Evolutionary conservation across 2,329 filamentous ascomycete genomes (phyloP), one percentile per base, ranked within the genome.

Genomic region (Phialophora verrucosa): DNA sequence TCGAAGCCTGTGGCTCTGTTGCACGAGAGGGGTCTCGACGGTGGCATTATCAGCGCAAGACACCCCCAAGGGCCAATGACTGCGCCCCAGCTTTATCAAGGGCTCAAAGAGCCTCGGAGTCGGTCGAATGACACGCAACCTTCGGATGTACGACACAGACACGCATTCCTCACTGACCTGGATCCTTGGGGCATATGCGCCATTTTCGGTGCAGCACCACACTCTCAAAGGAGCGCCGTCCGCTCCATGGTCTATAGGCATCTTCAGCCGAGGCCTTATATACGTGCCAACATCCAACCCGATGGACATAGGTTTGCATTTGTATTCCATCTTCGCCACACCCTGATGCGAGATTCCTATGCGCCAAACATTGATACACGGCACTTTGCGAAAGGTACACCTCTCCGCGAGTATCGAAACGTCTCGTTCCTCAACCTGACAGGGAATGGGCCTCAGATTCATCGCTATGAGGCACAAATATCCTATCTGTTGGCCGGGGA

Each of bases 161-260:
- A n/a, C 49, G 62, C 38, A 27, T 68, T 51, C 47, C 51, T 68
- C 50, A 35, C 35, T 23, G 59, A 65, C 17, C 47, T 61, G 20
- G 63, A 68, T 25, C 17, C 23, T 10, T 62, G 32, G 51, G 51
- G 27, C 25, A 51, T 63, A 27, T 27, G 25, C 25, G 66, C 66
- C 23, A 54, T 68, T 10, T 47, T 63, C 11, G 50, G 54, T 5
- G 60, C 63, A 4, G 66, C 59, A 7, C 50, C n/a, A 29, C 12
- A 44, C 59, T 44, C 23, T 68, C 17, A 62, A 56, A 29, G n/a
- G 42, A 4, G 17, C 44, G 17, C 32, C 31, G 32, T 51, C 55
- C 55, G 4, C 50, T 65, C 25, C 20, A 23, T 27, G 59, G 42
- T 12, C 2, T 53, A 53, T 12, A 27, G 49, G 23, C 49, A 68